Conservation (phyloP, 192 early-diverging fungal species). For the Backusella westeae region DNA sequence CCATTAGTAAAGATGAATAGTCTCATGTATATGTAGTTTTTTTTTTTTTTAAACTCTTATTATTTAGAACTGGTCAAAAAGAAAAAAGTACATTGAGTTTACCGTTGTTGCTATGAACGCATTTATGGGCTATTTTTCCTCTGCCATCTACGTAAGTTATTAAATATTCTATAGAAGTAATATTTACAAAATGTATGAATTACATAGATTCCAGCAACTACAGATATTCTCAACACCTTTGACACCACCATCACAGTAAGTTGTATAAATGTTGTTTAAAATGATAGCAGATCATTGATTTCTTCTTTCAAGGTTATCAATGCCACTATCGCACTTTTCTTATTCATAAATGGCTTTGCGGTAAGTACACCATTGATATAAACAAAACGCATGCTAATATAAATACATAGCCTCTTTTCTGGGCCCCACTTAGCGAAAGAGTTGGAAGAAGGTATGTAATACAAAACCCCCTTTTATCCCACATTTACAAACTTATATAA, state of each 20-base stretch:
- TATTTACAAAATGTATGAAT: not conserved
- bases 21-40: not conserved
- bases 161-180: not conserved
- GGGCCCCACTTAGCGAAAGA: conserved; percentile 25
- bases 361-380: not conserved
- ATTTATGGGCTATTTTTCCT: conserved; percentile 30
- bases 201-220: conserved; percentile 21
- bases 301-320: conserved; percentile 14
- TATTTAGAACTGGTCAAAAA: conserved; percentile 18
- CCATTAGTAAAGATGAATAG: conserved; percentile 8
- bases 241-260: conserved; percentile 18
- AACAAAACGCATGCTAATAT: not conserved
- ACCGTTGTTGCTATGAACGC: conserved; percentile 8
- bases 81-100: conserved; percentile 9
- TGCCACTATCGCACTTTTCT: conserved; percentile 22
- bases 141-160: conserved; percentile 16
- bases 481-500: not conserved
- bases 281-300: not conserved
- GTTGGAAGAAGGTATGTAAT: conserved; percentile 25
- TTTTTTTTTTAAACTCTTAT: not conserved
- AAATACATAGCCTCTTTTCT: conserved; percentile 21
- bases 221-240: conserved; percentile 18
- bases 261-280: not conserved
- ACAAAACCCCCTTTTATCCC: not conserved
- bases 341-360: conserved; percentile 11